These are phyloP conservation scores for Apium graveolens DNA, from an alignment of 129 eudicot species.

Conservation along the genomic window DNA sequence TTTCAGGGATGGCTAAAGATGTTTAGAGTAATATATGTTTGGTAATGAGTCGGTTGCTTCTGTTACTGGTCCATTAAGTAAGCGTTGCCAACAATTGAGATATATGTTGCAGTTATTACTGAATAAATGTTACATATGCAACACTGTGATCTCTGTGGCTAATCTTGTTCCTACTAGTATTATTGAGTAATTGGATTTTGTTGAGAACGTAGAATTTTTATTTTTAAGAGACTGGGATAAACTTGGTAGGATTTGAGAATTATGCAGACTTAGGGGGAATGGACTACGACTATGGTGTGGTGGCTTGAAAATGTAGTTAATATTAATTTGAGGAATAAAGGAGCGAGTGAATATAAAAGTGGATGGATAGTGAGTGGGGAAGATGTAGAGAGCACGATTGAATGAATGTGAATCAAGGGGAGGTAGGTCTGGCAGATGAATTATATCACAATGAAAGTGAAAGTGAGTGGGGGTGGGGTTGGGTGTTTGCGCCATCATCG, in stretches of 20 bases:
- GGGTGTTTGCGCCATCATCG: background rate
- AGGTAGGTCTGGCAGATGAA: background rate
- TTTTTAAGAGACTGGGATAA: background rate
- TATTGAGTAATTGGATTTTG: too few species aligned
- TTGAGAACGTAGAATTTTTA: background rate
- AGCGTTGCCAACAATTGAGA: background rate
- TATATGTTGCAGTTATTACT: background rate
- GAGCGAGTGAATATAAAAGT: background rate
- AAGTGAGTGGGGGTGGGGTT: constrained; percentile 3
- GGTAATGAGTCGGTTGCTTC: background rate
- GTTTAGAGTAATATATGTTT: constrained; percentile 29
- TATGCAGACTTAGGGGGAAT: background rate
- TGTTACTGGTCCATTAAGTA: background rate
- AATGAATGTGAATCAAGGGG: background rate
- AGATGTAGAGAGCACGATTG: background rate
- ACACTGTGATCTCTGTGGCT: background rate
- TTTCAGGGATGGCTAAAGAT: constrained; percentile 75
- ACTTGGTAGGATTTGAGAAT: background rate
- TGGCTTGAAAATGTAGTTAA: too few species aligned
- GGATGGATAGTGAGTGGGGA: background rate
- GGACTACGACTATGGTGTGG: too few species aligned
- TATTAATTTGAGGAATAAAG: background rate
- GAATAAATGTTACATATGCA: background rate
- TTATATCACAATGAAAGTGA: background rate
- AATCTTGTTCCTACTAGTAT: background rate